Percentiles rank a stretch among this genome's conserved stretches.
Evolutionary conservation across 2,329 filamentous ascomycete genomes (phyloP).

Genomic region (Aspergillus hortae): DNA sequence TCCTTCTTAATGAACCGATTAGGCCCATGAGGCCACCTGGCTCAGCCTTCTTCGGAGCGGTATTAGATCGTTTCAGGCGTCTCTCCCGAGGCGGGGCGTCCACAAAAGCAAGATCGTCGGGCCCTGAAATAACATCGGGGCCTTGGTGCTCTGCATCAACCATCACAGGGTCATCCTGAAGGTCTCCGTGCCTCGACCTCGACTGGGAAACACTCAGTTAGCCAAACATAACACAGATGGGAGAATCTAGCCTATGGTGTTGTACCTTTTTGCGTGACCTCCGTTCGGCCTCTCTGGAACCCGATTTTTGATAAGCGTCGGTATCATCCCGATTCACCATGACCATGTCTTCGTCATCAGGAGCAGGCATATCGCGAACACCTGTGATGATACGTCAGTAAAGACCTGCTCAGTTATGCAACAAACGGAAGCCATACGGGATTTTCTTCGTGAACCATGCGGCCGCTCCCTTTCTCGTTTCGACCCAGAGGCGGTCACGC

Average conservation of each 20-base stretch:
- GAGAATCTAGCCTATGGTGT: not conserved
- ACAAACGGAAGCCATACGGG: slow-evolving; percentile 22
- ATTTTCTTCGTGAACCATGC: slow-evolving; percentile 51
- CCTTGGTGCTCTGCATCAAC: slow-evolving; percentile 49
- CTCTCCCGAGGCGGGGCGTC: slow-evolving; percentile 48
- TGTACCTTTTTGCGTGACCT: slow-evolving; percentile 39
- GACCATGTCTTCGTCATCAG: slow-evolving; percentile 62
- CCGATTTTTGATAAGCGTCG: slow-evolving; percentile 29
- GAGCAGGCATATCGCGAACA: slow-evolving; percentile 57
- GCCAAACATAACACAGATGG: not conserved
- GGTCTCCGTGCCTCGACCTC: slow-evolving; percentile 30
- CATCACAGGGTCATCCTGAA: slow-evolving; percentile 51
- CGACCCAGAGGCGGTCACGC: slow-evolving; percentile 47
- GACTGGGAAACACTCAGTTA: slow-evolving; percentile 21
- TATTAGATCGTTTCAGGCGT: slow-evolving; percentile 59
- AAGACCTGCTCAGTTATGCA: not conserved
- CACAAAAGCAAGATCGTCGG: slow-evolving; percentile 52
- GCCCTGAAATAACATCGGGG: slow-evolving; percentile 43
- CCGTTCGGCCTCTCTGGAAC: slow-evolving; percentile 31
- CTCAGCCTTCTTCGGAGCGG: slow-evolving; percentile 59
- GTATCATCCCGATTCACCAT: slow-evolving; percentile 53
- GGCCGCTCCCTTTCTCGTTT: slow-evolving; percentile 44
- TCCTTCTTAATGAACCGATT: slow-evolving; percentile 50
- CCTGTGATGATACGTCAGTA: slow-evolving; percentile 14
- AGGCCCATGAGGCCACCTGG: slow-evolving; percentile 57